Evolutionary conservation across 352 stramenopile genomes (phyloP), one percentile per base, ranked within the genome.

Genomic region (Globisporangium alternatum): DNA sequence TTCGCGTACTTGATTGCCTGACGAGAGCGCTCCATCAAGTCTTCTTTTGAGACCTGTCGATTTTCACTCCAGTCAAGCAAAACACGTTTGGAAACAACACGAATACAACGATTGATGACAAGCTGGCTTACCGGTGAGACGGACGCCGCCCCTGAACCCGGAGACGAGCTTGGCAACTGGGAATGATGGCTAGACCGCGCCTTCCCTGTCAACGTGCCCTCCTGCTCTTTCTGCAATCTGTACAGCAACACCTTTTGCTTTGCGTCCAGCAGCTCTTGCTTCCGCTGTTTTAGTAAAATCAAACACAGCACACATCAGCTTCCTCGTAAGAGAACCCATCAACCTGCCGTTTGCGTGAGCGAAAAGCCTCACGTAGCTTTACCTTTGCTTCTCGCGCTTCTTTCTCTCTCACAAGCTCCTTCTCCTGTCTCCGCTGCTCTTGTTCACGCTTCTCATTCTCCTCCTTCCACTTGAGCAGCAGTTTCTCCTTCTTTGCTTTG

Each of bases 161-260:
- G 17, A 13, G 67, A 68, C n/a, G 64, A 60, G 61, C 68, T 64
- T 4, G 43, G 55, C 17, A 17, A 53, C 17, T 63, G 76, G 52
- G 49, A 13, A 48, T 65, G 51, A 22, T 37, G 31, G 3, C 74
- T 30, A 7, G 77, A 52, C 22, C 71, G 45, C n/a, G 60, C 62
- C 7, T n/a, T 57, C 9, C 15, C 51, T 30, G 19, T 17, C 3
- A 31, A 19, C 3, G 30, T 57, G 21, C 70, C 63, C 44, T 90
- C 81, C 74, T 94, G 72, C 30, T 94, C 81, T 62, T 90, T 90
- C n/a, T 83, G 71, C 13, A 91, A 64, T 45, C 88, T 91, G 64
- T 92, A 91, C 22, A 92, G 33, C 35, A 86, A 39, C 19, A 94
- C 47, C 53, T 92, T 85, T 62, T 94, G 83, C 44, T 94, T 94